phyloP scores from a whole-genome alignment of 768 basidiomycete species.

The Tylopilus balloui region DNA sequence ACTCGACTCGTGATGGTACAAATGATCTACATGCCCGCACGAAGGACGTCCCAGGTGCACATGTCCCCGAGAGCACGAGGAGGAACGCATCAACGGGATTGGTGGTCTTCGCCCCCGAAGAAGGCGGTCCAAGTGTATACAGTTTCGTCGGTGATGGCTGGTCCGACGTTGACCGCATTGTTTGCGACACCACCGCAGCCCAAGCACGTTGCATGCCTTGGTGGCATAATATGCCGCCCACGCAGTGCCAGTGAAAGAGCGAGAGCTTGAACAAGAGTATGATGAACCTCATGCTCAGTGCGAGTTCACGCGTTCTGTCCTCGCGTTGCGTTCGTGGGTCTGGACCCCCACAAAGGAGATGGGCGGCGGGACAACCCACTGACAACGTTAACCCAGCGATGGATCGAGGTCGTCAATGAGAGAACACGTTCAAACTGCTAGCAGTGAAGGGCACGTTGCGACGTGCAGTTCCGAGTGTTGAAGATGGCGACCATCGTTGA shows the following conservation, averaged over 20 bases:
- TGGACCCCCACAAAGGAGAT: too few species aligned
- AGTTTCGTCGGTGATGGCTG: slow-evolving; percentile 2
- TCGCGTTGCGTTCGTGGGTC: too few species aligned
- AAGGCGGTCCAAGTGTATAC: too few species aligned
- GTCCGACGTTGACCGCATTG: slow-evolving; percentile 1
- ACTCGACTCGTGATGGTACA: slow-evolving; percentile 4
- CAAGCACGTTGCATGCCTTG: slow-evolving; percentile 8
- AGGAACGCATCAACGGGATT: slow-evolving; percentile 3
- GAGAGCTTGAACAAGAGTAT: background rate
- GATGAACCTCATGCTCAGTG: too few species aligned
- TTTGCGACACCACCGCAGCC: slow-evolving; percentile 10
- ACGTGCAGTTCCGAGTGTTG: too few species aligned
- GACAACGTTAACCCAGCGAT: too few species aligned
- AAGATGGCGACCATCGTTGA: too few species aligned
- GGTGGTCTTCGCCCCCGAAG: background rate
- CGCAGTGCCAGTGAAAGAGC: background rate
- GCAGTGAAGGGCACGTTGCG: too few species aligned
- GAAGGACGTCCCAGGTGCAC: background rate
- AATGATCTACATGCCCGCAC: background rate
- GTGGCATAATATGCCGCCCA: background rate
- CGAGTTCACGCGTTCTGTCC: too few species aligned
- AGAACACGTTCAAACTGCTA: too few species aligned
- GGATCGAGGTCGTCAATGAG: too few species aligned
- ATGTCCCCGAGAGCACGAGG: slow-evolving; percentile 4
- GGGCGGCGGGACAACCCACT: too few species aligned